Percentiles rank a stretch among this genome's conserved stretches.
These are phyloP conservation scores for Oldenlandia corymbosa DNA, from an alignment of 257 asterid species.

Conservation along the genomic window DNA sequence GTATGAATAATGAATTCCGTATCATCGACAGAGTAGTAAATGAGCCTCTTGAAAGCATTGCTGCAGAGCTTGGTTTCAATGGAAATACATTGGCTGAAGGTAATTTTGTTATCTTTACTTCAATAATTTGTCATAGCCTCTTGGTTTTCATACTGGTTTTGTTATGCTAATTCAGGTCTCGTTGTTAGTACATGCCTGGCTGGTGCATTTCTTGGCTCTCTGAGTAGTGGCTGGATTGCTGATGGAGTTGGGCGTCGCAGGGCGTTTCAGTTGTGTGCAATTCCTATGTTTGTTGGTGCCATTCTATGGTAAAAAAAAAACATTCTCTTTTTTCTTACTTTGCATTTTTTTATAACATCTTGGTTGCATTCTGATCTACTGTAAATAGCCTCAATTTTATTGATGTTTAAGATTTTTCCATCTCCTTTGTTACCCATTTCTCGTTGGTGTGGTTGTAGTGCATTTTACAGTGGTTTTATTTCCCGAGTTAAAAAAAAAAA, in stretches of 20 bases:
- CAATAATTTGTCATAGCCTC: neutral
- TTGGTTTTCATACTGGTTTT: conserved; percentile 10
- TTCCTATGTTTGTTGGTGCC: conserved; percentile 81
- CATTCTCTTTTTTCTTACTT: neutral
- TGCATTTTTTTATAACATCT: neutral
- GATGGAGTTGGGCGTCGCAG: conserved; percentile 83
- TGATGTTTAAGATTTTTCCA: neutral
- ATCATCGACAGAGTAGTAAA: conserved; percentile 65
- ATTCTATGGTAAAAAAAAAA: conserved; percentile 45
- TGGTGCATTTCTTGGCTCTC: conserved; percentile 86
- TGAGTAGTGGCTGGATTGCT: conserved; percentile 83
- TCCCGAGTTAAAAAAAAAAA: neutral
- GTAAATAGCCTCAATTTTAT: neutral
- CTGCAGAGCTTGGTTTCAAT: conserved; percentile 81
- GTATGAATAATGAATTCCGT: conserved; percentile 6
- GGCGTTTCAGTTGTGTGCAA: conserved; percentile 78
- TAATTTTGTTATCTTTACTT: conserved; percentile 12
- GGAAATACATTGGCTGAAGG: conserved; percentile 84
- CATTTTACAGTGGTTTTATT: no score
- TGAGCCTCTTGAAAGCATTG: conserved; percentile 88
- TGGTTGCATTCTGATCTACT: neutral
- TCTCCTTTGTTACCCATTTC: neutral
- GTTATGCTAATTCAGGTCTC: conserved; percentile 46
- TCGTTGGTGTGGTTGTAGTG: neutral
- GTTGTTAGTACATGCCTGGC: conserved; percentile 89